phyloP scores from a whole-genome alignment of 768 basidiomycete genomes.

The Pleurotus sapidus region DNA sequence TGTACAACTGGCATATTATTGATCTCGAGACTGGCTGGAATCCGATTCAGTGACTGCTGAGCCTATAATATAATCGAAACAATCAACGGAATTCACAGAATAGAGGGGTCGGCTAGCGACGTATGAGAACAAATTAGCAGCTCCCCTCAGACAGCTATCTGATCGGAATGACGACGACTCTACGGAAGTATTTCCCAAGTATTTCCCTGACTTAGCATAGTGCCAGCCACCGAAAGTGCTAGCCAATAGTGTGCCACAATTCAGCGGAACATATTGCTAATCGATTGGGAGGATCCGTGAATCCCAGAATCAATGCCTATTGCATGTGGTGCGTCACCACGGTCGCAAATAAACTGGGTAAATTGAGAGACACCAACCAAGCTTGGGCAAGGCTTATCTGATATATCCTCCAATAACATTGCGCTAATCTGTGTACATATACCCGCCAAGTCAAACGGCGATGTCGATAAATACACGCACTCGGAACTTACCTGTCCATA shows the following conservation, averaged over 20 bases:
- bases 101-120: no score
- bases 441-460: not conserved
- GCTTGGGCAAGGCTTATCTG: not conserved
- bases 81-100: no score
- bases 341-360: not conserved
- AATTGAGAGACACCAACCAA: no score
- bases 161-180: not conserved
- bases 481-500: not conserved
- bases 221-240: not conserved
- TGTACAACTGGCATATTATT: no score
- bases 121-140: not conserved
- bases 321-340: not conserved
- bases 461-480: not conserved
- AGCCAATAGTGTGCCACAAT: conserved; percentile 1
- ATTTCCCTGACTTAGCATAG: not conserved
- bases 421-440: not conserved
- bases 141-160: not conserved
- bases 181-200: conserved; percentile 1
- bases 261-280: not conserved
- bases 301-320: not conserved
- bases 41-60: no score
- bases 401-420: not conserved
- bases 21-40: no score
- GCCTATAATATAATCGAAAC: no score
- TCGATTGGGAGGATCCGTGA: conserved; percentile 1